These are phyloP conservation scores for Gaillardinia entomophila DNA, from an alignment of 805 yeast genomes.

Conservation along the genomic window DNA sequence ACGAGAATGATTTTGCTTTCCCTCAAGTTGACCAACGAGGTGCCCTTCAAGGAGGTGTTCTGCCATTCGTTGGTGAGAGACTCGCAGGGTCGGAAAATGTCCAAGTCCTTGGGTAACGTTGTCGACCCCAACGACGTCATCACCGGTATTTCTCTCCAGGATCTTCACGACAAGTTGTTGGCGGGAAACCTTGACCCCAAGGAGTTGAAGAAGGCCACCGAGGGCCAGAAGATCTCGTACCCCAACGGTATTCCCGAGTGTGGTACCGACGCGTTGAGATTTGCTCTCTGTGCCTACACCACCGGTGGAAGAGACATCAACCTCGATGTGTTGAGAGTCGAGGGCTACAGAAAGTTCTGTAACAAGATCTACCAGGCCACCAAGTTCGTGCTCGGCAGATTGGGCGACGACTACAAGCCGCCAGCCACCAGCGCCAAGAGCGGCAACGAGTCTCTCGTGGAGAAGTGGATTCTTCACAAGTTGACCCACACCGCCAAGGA, in stretches of 20 bases:
- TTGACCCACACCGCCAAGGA: constrained; percentile 63
- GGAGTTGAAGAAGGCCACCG: constrained; percentile 80
- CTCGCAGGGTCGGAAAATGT: constrained; percentile 99
- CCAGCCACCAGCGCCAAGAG: constrained; percentile 57
- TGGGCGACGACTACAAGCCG: constrained; percentile 85
- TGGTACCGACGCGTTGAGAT: constrained; percentile 98
- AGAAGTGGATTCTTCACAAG: constrained; percentile 93
- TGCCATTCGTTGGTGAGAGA: constrained; percentile 98
- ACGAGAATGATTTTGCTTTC: constrained; percentile 93
- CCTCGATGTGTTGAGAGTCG: constrained; percentile 92
- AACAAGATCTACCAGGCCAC: constrained; percentile 99
- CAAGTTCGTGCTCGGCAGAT: constrained; percentile 87
- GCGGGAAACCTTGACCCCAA: constrained; percentile 84
- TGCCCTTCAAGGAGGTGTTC: constrained; percentile 95
- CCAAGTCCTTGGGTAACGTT: constrained; percentile 95
- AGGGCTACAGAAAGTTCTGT: constrained; percentile 98
- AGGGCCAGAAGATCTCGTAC: constrained; percentile 83
- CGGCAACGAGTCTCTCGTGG: constrained; percentile 86
- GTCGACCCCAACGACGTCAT: constrained; percentile 95
- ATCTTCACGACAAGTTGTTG: constrained; percentile 69
- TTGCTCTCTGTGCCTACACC: constrained; percentile 96
- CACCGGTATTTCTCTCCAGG: constrained; percentile 74
- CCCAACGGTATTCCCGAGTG: constrained; percentile 98
- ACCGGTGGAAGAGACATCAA: constrained; percentile 99
- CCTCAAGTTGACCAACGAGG: constrained; percentile 79